Evolutionary conservation across 805 yeast genomes (phyloP).

Genomic region (Teunomyces barrocoloradensis): DNA sequence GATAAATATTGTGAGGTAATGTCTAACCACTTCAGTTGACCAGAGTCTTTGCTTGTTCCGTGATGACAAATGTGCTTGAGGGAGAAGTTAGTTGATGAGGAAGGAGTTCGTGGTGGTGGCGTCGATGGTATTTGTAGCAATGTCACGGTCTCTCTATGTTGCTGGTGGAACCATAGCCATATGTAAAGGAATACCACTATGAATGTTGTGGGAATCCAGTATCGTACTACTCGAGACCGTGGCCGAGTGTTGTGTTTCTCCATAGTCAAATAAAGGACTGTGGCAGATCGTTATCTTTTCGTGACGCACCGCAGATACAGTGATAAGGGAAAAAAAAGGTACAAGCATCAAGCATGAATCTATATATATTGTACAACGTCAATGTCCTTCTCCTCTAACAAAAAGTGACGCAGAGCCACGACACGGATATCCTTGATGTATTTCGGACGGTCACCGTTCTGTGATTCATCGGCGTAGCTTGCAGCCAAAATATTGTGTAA

Average conservation of each 20-base stretch:
- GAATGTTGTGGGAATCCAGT: not conserved
- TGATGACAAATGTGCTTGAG: slow-evolving; percentile 63
- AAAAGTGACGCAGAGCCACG: slow-evolving; percentile 31
- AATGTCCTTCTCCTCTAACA: slow-evolving; percentile 15
- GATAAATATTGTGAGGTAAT: slow-evolving; percentile 41
- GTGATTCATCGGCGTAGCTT: slow-evolving; percentile 22
- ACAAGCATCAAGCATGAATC: too few species aligned
- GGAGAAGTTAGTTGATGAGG: slow-evolving; percentile 14
- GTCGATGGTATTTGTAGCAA: not conserved
- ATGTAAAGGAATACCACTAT: not conserved
- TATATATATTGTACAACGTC: not conserved
- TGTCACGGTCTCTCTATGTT: too few species aligned
- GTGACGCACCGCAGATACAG: not conserved
- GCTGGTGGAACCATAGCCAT: not conserved
- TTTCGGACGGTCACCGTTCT: slow-evolving; percentile 11
- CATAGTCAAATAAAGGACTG: not conserved
- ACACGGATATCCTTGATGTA: slow-evolving; percentile 34
- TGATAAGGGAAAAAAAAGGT: not conserved
- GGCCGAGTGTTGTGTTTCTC: not conserved
- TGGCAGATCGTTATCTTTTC: slow-evolving; percentile 1
- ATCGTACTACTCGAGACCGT: not conserved
- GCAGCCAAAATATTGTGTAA: slow-evolving; percentile 27
- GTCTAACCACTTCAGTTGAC: slow-evolving; percentile 43
- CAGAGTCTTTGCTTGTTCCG: slow-evolving; percentile 44
- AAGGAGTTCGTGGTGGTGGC: not conserved